Evolutionary conservation across 208 protist genomes (phyloP).

Genomic region (Acanthamoeba quina): DNA sequence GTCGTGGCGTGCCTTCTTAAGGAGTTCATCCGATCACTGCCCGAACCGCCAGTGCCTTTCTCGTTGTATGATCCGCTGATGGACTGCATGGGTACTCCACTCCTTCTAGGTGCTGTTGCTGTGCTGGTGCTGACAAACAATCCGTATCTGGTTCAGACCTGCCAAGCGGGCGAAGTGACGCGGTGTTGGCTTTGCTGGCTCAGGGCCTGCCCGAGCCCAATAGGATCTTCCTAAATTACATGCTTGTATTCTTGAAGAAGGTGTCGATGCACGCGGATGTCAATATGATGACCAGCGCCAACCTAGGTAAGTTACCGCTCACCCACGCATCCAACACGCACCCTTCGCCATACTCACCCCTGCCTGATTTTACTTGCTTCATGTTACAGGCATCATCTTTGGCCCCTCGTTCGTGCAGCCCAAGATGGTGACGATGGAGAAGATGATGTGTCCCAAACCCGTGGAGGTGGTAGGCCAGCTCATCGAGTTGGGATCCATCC

Average conservation of each 20-base stretch:
- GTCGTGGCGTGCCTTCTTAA: slow-evolving; percentile 19
- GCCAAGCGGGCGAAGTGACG: background rate
- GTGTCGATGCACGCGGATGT: slow-evolving; percentile 15
- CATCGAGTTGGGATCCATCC: background rate
- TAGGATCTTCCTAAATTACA: slow-evolving; percentile 26
- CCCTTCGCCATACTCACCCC: too few relatives aligned
- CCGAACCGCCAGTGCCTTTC: background rate
- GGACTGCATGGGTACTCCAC: background rate
- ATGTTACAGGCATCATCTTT: background rate
- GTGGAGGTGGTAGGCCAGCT: background rate
- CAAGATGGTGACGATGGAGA: slow-evolving; percentile 16
- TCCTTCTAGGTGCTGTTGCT: too few relatives aligned
- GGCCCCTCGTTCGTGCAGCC: background rate
- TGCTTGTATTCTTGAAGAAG: slow-evolving; percentile 27
- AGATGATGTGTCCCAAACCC: slow-evolving; percentile 37
- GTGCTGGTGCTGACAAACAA: background rate
- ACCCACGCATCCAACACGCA: background rate
- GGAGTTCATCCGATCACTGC: slow-evolving; percentile 9
- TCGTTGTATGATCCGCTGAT: slow-evolving; percentile 17
- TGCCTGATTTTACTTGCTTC: background rate
- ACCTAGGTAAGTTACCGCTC: background rate
- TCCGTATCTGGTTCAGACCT: background rate
- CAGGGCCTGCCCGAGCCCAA: background rate
- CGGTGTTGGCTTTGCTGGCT: background rate
- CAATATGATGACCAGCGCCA: slow-evolving; percentile 40